A percentile compares a stretch with the other conserved stretches of the same genome.
Evolutionary conservation across 257 asterid species (phyloP).

Genomic region (Primulina eburnea): DNA sequence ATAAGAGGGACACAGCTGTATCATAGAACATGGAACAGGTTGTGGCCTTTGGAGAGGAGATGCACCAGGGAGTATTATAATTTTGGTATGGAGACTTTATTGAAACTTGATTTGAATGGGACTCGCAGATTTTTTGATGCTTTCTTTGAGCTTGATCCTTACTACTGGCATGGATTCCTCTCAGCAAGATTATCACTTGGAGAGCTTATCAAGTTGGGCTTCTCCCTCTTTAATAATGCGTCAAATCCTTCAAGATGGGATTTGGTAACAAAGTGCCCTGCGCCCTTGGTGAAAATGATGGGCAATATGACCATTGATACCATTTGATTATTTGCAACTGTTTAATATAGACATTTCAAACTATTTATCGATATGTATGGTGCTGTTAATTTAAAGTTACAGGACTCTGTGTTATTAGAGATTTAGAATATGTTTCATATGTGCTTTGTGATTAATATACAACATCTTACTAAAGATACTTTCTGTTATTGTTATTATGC

Average conservation of each 20-base stretch:
- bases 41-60: slow-evolving; percentile 79
- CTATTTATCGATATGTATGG: neutral
- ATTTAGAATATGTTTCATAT: no score
- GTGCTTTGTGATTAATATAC: neutral
- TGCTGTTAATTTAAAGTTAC: neutral
- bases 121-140: slow-evolving; percentile 74
- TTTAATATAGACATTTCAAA: neutral
- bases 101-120: slow-evolving; percentile 72
- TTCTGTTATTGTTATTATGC: neutral
- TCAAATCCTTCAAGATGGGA: slow-evolving; percentile 62
- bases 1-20: slow-evolving; percentile 56
- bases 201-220: slow-evolving; percentile 59
- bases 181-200: slow-evolving; percentile 63
- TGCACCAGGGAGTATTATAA: slow-evolving; percentile 56
- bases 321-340: slow-evolving; percentile 35
- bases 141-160: slow-evolving; percentile 76
- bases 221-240: slow-evolving; percentile 58
- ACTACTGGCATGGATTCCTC: slow-evolving; percentile 73
- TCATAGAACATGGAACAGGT: slow-evolving; percentile 57
- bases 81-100: slow-evolving; percentile 86
- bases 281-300: slow-evolving; percentile 60
- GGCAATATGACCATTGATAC: slow-evolving; percentile 68
- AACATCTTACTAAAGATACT: neutral
- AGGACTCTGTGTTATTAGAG: neutral
- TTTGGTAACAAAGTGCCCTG: slow-evolving; percentile 67